Conservation (phyloP, 306 rosid genomes). For the Prinsepia uniflora region DNA sequence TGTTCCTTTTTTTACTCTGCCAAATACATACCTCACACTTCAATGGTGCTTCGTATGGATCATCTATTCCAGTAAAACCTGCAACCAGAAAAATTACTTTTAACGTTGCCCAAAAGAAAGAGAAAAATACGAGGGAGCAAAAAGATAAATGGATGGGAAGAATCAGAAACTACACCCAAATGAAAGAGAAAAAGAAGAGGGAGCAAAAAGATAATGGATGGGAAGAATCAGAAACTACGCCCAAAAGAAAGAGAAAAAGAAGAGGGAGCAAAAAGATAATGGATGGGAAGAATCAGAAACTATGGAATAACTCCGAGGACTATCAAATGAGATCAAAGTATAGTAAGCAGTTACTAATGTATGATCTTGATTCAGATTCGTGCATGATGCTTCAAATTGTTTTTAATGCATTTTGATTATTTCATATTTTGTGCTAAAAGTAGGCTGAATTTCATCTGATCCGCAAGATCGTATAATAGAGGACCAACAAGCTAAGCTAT, state of each 20-base stretch:
- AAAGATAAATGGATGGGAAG: too few relatives aligned
- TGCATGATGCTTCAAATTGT: background rate
- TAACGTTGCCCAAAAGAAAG: background rate
- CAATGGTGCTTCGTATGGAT: constrained; percentile 77
- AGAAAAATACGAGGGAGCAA: too few relatives aligned
- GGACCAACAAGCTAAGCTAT: background rate
- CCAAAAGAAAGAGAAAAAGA: background rate
- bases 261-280: too few relatives aligned
- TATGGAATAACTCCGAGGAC: too few relatives aligned
- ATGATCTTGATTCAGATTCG: background rate
- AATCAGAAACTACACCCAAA: background rate
- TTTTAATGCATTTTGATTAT: background rate
- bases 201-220: too few relatives aligned
- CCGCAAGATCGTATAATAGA: background rate
- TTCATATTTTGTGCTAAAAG: background rate
- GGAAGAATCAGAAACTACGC: too few relatives aligned
- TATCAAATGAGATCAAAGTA: background rate
- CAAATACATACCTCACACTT: constrained; percentile 64
- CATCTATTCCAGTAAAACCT: constrained; percentile 92
- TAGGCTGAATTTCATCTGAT: background rate
- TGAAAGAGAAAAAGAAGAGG: background rate
- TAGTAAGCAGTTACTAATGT: background rate
- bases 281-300: too few relatives aligned
- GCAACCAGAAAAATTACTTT: constrained; percentile 14
- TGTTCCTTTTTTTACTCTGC: background rate